Percentiles rank a stretch among this genome's conserved stretches.
These are phyloP conservation scores for Waltergamsia citrina DNA, from an alignment of 2,329 filamentous ascomycete species.

Conservation along the genomic window DNA sequence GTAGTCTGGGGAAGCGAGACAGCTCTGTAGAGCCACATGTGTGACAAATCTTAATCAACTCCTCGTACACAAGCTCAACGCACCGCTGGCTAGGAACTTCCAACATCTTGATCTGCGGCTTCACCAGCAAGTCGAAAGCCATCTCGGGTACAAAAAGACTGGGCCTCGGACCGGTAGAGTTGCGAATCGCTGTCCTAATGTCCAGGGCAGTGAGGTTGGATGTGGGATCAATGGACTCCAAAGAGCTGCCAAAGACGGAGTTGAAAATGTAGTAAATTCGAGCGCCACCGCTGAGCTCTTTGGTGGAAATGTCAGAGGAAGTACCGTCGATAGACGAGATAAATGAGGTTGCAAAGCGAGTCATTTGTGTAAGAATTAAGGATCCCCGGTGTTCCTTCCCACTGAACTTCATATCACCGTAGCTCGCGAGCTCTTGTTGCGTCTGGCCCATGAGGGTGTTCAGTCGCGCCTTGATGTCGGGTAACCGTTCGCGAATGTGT, in stretches of 20 bases:
- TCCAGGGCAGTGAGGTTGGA: constrained; percentile 90
- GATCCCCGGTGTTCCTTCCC: constrained; percentile 95
- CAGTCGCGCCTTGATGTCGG: constrained; percentile 94
- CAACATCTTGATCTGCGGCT: constrained; percentile 95
- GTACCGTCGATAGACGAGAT: constrained; percentile 98
- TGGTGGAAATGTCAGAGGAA: constrained; percentile 96
- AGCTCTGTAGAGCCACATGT: constrained; percentile 95
- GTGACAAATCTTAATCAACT: constrained; percentile 98
- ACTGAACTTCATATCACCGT: constrained; percentile 95
- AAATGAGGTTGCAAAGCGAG: constrained; percentile 92
- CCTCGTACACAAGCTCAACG: constrained; percentile 96
- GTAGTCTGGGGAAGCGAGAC: constrained; percentile 80
- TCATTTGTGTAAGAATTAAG: constrained; percentile 94
- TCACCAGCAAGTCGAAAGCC: constrained; percentile 94
- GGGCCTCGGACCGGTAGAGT: constrained; percentile 90
- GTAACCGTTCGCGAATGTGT: constrained; percentile 89
- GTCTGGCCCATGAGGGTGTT: constrained; percentile 99
- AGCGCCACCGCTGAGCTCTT: constrained; percentile 90
- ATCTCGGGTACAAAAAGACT: constrained; percentile 96
- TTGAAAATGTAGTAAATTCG: constrained; percentile 99
- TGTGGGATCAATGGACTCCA: constrained; percentile 94
- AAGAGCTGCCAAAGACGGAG: constrained; percentile 91
- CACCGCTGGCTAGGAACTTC: constrained; percentile 93
- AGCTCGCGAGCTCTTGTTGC: constrained; percentile 94
- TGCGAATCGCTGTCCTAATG: constrained; percentile 93